Base-by-base conservation (phyloP, 1,284 basidiomycete genomes). In the Pulveroboletus sp. region DNA sequence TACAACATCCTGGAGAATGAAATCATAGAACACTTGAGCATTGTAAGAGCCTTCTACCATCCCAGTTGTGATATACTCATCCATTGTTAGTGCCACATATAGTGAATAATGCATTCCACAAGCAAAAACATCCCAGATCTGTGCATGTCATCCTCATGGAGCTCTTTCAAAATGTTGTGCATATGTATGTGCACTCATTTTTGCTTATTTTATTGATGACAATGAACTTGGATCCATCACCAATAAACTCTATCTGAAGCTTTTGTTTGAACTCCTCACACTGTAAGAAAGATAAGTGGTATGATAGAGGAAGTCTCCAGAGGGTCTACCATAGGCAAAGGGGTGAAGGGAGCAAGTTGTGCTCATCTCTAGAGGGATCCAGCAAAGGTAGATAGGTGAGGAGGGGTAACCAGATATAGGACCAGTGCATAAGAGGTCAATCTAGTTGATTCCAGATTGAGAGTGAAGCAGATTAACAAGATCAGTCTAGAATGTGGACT, bases 201-300 rank as follows among this genome's bases (percentile, higher is more conserved):
- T 70, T 69, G 58, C 69, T 70, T 26, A 65, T 63, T 54, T 69
- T 65, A 42, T 71, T 62, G 18, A 71, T 33, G 14, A 59, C 53
- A 7, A 70, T 58, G 49, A 69, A 69, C 52, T 70, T 61, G 10
- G 54, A 57, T 12, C 66, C 64, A 57, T 61, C 62, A 11, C 64
- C 62, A 28, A 57, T n/a, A 7, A 52, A 59, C 4, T 39, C 24
- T 1, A 33, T 48, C 35, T 24, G 45, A 24, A 54, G 52, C n/a
- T 43, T 54, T 17, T 33, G n/a, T 18, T 53, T 53, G 52, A 53
- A 53, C 25, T 53, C 28, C 4, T 33, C 22, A 4, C 22, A 10
- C 25, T 9, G 10, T n/a, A n/a, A n/a, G n/a, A n/a, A n/a, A n/a
- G n/a, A n/a, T n/a, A n/a, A n/a, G n/a, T n/a, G n/a, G n/a, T n/a